Base-by-base conservation (phyloP, 2,329 filamentous ascomycete species). In the Penicillium vulpinum region DNA sequence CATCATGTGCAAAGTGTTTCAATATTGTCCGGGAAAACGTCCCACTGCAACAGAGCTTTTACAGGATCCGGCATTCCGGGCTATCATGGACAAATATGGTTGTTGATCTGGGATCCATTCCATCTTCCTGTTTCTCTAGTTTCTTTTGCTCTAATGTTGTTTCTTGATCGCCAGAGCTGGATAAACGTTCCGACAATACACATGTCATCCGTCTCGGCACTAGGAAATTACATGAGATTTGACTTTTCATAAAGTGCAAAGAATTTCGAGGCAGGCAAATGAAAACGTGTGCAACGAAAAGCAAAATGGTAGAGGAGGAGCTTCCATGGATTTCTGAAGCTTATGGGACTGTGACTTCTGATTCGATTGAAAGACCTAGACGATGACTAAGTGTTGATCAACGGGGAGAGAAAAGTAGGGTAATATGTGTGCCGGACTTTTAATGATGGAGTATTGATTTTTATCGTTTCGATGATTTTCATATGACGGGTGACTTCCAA, bases 11-110 rank as follows among this genome's bases (percentile, higher is more conserved):
- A 60, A 43, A 54, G 59, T 64, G 2, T 71, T 70, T 54, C 58
- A 15, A 40, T 70, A 64, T 21, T 33, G 13, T 16, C 58, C 61
- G 8, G 62, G 65, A 50, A 56, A 69, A 50, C 61, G 66, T 26
- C 61, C 52, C 16, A 69, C 64, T 11, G 66, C 69, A 45, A 57
- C 55, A 9, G 47, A 69, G 43, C 65, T 70, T 65, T 44, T 70
- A 51, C 58, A 45, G 15, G 65, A 70, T 26, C 56, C 65, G 44
- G 65, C 63, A 39, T 70, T 67, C 56, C 65, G 56, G 54, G 61
- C 64, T 54, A 52, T 70, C 31, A 68, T 70, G 63, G 57, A 67
- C 3, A 65, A 33, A 52, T 65, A 71, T 59, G 61, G 59, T 39
- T 66, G 65, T 59, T 68, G 55, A 64, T 15, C 11, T 10, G 5